A percentile compares a stretch with the other conserved stretches of the same genome.
Evolutionary conservation across 305 asterid species (phyloP).

Genomic region (Caryopteris hybrid): DNA sequence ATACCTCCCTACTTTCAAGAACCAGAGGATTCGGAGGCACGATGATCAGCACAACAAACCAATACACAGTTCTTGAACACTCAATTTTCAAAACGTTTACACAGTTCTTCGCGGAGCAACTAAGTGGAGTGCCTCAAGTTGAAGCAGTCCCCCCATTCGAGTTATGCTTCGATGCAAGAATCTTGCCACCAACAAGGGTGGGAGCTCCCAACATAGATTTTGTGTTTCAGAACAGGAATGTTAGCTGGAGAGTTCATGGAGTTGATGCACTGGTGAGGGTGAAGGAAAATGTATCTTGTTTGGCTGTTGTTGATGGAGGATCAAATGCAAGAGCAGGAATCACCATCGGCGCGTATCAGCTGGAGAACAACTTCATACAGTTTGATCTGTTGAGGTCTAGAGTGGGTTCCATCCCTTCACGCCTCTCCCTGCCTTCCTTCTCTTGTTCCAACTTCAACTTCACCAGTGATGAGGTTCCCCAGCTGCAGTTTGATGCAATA

Average conservation of each 20-base stretch:
- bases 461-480: background rate
- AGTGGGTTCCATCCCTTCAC: slow-evolving; percentile 19
- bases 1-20: slow-evolving; percentile 25
- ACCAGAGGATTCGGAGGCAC: slow-evolving; percentile 30
- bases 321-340: slow-evolving; percentile 14
- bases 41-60: slow-evolving; percentile 38
- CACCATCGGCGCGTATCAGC: slow-evolving; percentile 18
- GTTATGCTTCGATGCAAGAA: slow-evolving; percentile 27
- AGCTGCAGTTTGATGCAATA: background rate
- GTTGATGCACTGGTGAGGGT: slow-evolving; percentile 36
- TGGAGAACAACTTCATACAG: slow-evolving; percentile 24
- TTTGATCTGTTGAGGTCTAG: slow-evolving; percentile 25
- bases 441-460: slow-evolving; percentile 20
- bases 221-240: slow-evolving; percentile 31
- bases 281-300: slow-evolving; percentile 28
- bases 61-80: slow-evolving; percentile 39
- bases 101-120: slow-evolving; percentile 15
- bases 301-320: slow-evolving; percentile 47
- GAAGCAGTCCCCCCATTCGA: slow-evolving; percentile 36
- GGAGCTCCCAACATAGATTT: slow-evolving; percentile 35
- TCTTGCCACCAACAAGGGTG: slow-evolving; percentile 20
- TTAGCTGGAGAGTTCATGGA: slow-evolving; percentile 36
- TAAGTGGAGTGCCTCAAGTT: slow-evolving; percentile 24
- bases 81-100: slow-evolving; percentile 24
- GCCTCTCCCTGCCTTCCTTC: background rate